Conservation (phyloP, 2,329 filamentous ascomycete species). For the Leptosphaerulina australis region DNA sequence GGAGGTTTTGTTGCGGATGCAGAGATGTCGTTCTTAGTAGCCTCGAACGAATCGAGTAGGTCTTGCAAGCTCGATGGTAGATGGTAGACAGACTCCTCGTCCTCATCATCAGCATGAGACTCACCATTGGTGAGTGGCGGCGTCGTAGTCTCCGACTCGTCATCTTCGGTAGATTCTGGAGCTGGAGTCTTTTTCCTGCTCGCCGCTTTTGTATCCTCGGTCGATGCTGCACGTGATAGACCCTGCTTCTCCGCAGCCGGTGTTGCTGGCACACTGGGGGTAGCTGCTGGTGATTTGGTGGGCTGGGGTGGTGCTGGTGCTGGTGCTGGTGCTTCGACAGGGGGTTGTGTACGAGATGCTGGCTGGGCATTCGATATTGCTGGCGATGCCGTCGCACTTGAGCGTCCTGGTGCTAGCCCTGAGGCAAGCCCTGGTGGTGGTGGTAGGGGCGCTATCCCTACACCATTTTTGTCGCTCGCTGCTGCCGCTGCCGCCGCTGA, state of each 20-base stretch:
- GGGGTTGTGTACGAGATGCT: slow-evolving; percentile 47
- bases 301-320: slow-evolving; percentile 43
- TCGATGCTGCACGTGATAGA: slow-evolving; percentile 37
- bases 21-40: slow-evolving; percentile 72
- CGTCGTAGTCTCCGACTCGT: slow-evolving; percentile 43
- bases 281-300: slow-evolving; percentile 54
- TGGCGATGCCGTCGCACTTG: slow-evolving; percentile 64
- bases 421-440: slow-evolving; percentile 73
- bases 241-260: slow-evolving; percentile 55
- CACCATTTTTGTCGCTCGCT: slow-evolving; percentile 82
- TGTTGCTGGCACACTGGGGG: slow-evolving; percentile 54
- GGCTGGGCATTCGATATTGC: slow-evolving; percentile 50
- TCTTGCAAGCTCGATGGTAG: slow-evolving; percentile 88
- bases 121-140: slow-evolving; percentile 60
- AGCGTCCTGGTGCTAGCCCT: slow-evolving; percentile 33
- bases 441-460: slow-evolving; percentile 91
- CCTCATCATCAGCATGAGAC: slow-evolving; percentile 57
- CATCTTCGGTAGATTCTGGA: slow-evolving; percentile 41
- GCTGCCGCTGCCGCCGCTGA: slow-evolving; percentile 94
- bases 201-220: slow-evolving; percentile 36
- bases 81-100: slow-evolving; percentile 87
- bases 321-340: slow-evolving; percentile 44
- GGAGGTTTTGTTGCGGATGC: slow-evolving; percentile 64
- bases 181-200: slow-evolving; percentile 40
- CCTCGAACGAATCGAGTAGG: slow-evolving; percentile 87